These are phyloP conservation scores for Triangularia verruculosa DNA, from an alignment of 2,329 filamentous ascomycete genomes.

Conservation along the genomic window DNA sequence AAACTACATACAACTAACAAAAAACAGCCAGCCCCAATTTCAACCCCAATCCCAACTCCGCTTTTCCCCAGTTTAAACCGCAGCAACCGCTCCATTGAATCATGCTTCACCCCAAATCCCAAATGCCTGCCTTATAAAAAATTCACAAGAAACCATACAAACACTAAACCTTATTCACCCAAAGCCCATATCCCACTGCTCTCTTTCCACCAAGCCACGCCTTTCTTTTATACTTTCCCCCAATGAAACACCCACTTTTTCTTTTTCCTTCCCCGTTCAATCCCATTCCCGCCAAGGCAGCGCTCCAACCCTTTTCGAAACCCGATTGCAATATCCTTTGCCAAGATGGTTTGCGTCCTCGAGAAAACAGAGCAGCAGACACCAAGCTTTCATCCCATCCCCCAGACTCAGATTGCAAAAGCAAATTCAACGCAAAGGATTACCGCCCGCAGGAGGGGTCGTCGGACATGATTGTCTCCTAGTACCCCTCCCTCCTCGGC, in stretches of 20 bases:
- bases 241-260: too few species aligned
- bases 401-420: neutral
- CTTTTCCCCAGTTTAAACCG: neutral
- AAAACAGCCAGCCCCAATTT: neutral
- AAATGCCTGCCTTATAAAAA: neutral
- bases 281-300: neutral
- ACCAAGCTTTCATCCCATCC: too few species aligned
- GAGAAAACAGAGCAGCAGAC: too few species aligned
- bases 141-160: neutral
- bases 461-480: neutral
- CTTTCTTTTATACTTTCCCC: too few species aligned
- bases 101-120: neutral
- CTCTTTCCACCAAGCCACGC: neutral
- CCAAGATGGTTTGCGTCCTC: too few species aligned
- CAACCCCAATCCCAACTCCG: neutral
- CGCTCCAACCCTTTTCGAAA: too few species aligned
- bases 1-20: neutral
- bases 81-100: neutral
- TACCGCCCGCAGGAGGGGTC: neutral
- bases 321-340: too few species aligned
- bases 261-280: too few species aligned
- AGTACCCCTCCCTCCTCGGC: neutral
- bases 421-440: neutral
- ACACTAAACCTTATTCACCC: neutral
- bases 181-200: neutral